Evolutionary conservation across 495 filamentous ascomycete species (phyloP).

Genomic region (Tetracladium setigerum): DNA sequence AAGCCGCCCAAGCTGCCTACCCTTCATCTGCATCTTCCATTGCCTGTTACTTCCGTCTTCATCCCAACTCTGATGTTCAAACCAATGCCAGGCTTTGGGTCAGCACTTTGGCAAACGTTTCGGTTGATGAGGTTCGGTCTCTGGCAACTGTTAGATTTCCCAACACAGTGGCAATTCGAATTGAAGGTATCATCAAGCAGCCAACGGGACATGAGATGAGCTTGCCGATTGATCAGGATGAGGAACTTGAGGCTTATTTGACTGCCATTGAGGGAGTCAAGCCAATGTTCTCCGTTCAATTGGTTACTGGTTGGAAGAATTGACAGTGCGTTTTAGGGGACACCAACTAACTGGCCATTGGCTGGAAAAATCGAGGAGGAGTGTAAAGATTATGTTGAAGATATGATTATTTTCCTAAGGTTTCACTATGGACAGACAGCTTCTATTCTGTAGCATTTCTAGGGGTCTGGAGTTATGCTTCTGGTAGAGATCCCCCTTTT

Average conservation of each 20-base stretch:
- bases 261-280: conserved; percentile 54
- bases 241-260: conserved; percentile 63
- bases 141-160: conserved; percentile 49
- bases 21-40: conserved; percentile 35
- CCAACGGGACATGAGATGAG: conserved; percentile 45
- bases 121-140: conserved; percentile 47
- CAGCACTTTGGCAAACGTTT: conserved; percentile 44
- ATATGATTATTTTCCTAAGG: background rate
- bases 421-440: background rate
- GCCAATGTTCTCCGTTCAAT: conserved; percentile 53
- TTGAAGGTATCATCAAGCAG: conserved; percentile 61
- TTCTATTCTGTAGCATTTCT: background rate
- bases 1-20: conserved; percentile 22
- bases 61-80: conserved; percentile 42
- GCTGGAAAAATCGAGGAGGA: too few relatives aligned
- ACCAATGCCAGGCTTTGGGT: conserved; percentile 51
- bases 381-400: too few relatives aligned
- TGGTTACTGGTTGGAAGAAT: conserved; percentile 21
- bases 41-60: conserved; percentile 58
- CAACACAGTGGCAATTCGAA: conserved; percentile 42
- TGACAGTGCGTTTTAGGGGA: background rate
- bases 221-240: conserved; percentile 57
- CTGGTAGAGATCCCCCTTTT: too few relatives aligned
- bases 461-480: background rate
- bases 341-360: too few relatives aligned